Percentiles rank a stretch among this genome's conserved stretches.
phyloP scores from a whole-genome alignment of 108 stramenopile genomes.

The Craspedostauros australis region DNA sequence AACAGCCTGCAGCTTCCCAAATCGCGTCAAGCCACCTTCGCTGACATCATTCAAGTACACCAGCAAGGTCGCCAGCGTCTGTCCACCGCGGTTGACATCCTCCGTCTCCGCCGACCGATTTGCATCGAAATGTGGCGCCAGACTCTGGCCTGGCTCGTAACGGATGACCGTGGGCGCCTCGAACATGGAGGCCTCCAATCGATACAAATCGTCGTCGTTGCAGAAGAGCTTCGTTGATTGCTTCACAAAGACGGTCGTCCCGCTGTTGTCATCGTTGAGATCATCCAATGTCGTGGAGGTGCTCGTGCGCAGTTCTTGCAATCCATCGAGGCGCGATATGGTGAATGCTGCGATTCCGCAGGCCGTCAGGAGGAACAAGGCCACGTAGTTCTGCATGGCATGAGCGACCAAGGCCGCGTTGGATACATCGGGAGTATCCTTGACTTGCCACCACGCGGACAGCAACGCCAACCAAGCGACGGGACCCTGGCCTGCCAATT shows the following conservation, averaged over 20 bases:
- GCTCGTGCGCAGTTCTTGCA: constrained; percentile 54
- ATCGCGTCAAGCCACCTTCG: constrained; percentile 66
- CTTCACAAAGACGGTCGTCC: constrained; percentile 46
- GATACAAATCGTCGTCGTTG: background rate
- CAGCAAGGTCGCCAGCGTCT: constrained; percentile 66
- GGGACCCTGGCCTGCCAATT: constrained; percentile 63
- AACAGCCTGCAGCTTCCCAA: constrained; percentile 42
- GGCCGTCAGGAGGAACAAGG: constrained; percentile 35
- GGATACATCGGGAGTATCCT: constrained; percentile 15
- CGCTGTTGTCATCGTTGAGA: constrained; percentile 20
- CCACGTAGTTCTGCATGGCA: constrained; percentile 52
- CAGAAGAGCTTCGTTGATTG: constrained; percentile 44
- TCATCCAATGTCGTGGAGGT: constrained; percentile 71
- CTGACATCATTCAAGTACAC: constrained; percentile 79
- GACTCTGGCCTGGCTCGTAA: constrained; percentile 60
- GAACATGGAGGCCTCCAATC: constrained; percentile 41
- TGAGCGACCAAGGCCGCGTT: constrained; percentile 47
- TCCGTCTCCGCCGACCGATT: constrained; percentile 66
- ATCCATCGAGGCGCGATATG: constrained; percentile 39
- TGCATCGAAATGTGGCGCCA: constrained; percentile 78
- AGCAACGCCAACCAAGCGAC: constrained; percentile 61
- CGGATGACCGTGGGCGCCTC: constrained; percentile 73
- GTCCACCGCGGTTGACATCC: constrained; percentile 74
- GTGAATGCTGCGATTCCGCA: constrained; percentile 40
- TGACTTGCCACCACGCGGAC: constrained; percentile 51